Base-by-base conservation (phyloP, 306 rosid genomes). In the Vigna reflexopilosa region DNA sequence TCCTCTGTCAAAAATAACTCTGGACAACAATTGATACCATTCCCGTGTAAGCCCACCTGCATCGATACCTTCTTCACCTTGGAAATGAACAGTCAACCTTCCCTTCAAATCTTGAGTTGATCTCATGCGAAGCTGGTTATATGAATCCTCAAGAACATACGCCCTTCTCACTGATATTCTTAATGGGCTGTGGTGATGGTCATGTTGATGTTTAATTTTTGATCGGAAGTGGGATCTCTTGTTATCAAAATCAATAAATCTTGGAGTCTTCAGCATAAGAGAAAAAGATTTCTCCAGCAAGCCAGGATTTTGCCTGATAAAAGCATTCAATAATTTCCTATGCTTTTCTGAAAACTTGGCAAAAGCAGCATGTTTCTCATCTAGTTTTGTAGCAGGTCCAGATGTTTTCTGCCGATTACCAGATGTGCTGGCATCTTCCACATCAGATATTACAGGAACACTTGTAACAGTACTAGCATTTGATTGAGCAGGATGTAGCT, bases 11-110 rank as follows among this genome's bases (percentile, higher is more conserved):
- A 94, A 94, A 73, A 94, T 94, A 77, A 94, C 97, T 80, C 98
- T 87, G 66, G 98, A 94, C 82, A 94, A 79, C 82, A 90, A 78
- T 75, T 92, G 98, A 81, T 94, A 94, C 98, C 98, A 94, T 79
- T 94, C 98, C 88, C 98, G 89, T 45, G 98, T 90, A 69, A 94
- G 97, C 51, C 98, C 98, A 76, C 98, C 98, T 0, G 98, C 98
- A 83, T 94, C 98, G 14, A 94, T 92, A 68, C 98, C 98, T 86
- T 94, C 98, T 88, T 94, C 98, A 85, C 98, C 98, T 94, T 94
- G 98, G 76, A 94, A 94, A 85, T 94, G 94, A 86, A 94, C 98
- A 30, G 94, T 92, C 89, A 94, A 85, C 86, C 98, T 88, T 57
- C 98, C 98, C 86, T 90, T 94, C 88, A 94, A 81, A 84, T 94